Evolutionary conservation across 2,329 filamentous ascomycete genomes (phyloP).

Genomic region (Bretziella fagacearum): DNA sequence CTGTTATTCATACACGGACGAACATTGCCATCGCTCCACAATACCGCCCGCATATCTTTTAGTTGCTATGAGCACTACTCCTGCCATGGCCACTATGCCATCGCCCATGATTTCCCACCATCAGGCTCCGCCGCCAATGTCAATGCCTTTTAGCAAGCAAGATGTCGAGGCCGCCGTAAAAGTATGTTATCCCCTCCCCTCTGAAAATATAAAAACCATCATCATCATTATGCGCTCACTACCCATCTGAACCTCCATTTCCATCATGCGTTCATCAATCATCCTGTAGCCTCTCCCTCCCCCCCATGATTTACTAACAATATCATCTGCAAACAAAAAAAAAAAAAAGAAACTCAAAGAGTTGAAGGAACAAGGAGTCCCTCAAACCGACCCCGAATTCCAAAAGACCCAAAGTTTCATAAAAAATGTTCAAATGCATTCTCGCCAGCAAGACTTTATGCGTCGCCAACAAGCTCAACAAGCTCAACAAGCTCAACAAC

Average conservation of each 20-base stretch:
- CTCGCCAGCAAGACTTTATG: slow-evolving; percentile 29
- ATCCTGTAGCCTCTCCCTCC: neutral
- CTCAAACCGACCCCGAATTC: slow-evolving; percentile 70
- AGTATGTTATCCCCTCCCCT: neutral
- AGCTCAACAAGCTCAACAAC: slow-evolving; percentile 27
- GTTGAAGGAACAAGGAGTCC: slow-evolving; percentile 74
- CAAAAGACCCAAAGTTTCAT: slow-evolving; percentile 67
- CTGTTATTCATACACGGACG: neutral
- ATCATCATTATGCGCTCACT: too few species aligned
- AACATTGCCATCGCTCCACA: neutral
- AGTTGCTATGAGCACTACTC: slow-evolving; percentile 6
- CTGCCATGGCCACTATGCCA: slow-evolving; percentile 14
- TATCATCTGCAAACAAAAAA: too few species aligned
- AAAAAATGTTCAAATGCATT: slow-evolving; percentile 48
- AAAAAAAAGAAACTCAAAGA: slow-evolving; percentile 58
- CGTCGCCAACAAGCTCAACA: slow-evolving; percentile 31
- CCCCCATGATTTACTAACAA: too few species aligned
- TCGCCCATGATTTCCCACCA: slow-evolving; percentile 14
- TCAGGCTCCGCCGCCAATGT: slow-evolving; percentile 5
- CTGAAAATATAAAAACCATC: neutral
- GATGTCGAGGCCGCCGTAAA: slow-evolving; percentile 13
- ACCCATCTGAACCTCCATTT: neutral
- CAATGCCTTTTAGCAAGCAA: slow-evolving; percentile 8
- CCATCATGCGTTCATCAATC: neutral
- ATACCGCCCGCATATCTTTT: neutral